phyloP scores from a whole-genome alignment of 257 asterid genomes.

The Osmanthus fragrans region DNA sequence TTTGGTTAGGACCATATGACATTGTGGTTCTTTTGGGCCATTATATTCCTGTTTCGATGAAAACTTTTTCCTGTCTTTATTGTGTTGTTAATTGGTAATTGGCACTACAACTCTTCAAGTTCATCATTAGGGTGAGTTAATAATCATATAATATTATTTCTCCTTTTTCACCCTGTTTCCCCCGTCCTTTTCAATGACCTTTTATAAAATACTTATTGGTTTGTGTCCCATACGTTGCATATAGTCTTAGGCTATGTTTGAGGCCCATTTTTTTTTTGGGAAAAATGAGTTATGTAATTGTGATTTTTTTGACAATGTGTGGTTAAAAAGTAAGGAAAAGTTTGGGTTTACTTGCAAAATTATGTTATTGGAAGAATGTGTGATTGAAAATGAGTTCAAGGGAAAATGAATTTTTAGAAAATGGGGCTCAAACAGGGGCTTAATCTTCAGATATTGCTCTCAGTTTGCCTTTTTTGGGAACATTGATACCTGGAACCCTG shows the following conservation, averaged over 20 bases:
- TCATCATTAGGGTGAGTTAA: neutral
- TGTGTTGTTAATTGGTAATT: neutral
- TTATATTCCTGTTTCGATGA: slow-evolving; percentile 10
- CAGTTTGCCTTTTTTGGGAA: slow-evolving; percentile 8
- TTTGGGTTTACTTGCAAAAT: no score
- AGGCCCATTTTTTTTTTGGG: no score
- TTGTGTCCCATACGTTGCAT: neutral
- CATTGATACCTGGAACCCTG: neutral
- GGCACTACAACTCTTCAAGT: neutral
- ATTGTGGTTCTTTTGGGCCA: neutral
- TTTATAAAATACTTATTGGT: neutral
- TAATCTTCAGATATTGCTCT: neutral
- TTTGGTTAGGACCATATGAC: neutral
- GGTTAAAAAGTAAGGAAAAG: no score
- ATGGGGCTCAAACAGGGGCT: neutral
- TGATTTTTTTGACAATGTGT: no score
- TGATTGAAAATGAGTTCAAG: no score
- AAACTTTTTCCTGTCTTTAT: neutral
- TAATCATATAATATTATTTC: neutral
- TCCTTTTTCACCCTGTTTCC: neutral
- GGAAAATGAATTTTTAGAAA: no score
- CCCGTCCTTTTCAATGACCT: neutral
- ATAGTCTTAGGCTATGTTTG: no score
- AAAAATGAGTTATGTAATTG: no score
- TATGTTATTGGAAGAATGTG: no score